Conservation (phyloP, 768 basidiomycete species). For the Collybia sp. region DNA sequence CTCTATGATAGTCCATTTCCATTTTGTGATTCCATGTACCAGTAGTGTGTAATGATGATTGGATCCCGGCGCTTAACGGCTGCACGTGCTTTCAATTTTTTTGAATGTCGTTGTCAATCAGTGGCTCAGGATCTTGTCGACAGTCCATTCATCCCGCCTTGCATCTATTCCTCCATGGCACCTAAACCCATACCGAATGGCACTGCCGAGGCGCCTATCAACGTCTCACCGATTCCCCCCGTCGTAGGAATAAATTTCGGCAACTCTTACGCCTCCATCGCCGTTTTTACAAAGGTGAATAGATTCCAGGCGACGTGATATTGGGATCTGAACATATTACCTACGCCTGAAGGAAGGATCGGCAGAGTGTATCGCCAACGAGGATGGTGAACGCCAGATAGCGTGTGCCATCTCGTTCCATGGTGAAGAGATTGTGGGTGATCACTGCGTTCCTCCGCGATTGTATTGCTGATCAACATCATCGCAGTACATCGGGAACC, state of each 20-base stretch:
- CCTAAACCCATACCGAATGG: conserved; percentile 46
- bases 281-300: conserved; percentile 88
- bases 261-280: conserved; percentile 91
- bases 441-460: conserved; percentile 1
- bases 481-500: conserved; percentile 89
- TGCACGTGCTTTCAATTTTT: too few relatives aligned
- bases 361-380: conserved; percentile 95
- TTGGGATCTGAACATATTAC: neutral
- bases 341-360: conserved; percentile 64
- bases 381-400: conserved; percentile 98
- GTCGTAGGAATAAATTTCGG: conserved; percentile 96
- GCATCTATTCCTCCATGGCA: conserved; percentile 23
- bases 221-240: conserved; percentile 39
- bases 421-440: conserved; percentile 83
- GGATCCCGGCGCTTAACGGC: too few relatives aligned
- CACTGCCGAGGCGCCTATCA: conserved; percentile 34
- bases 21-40: too few relatives aligned
- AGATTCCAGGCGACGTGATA: neutral
- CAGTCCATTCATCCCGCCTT: neutral
- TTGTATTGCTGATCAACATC: conserved; percentile 7
- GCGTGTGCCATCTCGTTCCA: conserved; percentile 89
- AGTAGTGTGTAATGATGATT: too few relatives aligned
- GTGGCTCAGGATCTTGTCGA: too few relatives aligned
- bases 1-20: too few relatives aligned
- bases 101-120: too few relatives aligned